A percentile compares a stretch with the other conserved stretches of the same genome.
phyloP scores from a whole-genome alignment of 176 grass and related monocot species.

The Musa acuminata region DNA sequence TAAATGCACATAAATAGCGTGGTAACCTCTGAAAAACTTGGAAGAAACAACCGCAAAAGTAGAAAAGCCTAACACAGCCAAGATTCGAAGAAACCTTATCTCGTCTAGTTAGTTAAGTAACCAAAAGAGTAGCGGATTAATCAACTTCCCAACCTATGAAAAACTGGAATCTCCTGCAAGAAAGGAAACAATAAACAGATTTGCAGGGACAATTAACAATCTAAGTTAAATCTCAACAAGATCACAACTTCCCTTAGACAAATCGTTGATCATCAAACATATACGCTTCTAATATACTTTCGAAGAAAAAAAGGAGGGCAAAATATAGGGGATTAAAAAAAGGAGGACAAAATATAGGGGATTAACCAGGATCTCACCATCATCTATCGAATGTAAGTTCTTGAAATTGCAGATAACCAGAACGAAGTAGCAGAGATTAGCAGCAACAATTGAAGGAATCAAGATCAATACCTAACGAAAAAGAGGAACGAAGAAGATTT shows the following conservation, averaged over 20 bases:
- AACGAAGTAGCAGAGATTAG: not conserved
- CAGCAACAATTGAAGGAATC: not conserved
- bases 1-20: not conserved
- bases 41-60: not conserved
- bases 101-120: not conserved
- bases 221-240: not conserved
- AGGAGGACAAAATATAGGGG: not conserved
- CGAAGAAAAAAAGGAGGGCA: not conserved
- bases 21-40: not conserved
- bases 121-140: not conserved
- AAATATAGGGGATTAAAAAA: too few relatives aligned
- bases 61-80: not conserved
- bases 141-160: not conserved
- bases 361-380: not conserved
- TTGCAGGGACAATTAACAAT: not conserved
- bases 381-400: not conserved
- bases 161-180: not conserved
- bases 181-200: not conserved
- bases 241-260: not conserved
- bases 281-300: not conserved
- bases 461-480: not conserved
- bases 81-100: not conserved
- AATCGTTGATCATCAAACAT: not conserved
- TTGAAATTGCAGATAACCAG: not conserved
- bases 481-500: not conserved